Conservation (phyloP, 192 early-diverging fungal species). For the Obelidium mucronatum region DNA sequence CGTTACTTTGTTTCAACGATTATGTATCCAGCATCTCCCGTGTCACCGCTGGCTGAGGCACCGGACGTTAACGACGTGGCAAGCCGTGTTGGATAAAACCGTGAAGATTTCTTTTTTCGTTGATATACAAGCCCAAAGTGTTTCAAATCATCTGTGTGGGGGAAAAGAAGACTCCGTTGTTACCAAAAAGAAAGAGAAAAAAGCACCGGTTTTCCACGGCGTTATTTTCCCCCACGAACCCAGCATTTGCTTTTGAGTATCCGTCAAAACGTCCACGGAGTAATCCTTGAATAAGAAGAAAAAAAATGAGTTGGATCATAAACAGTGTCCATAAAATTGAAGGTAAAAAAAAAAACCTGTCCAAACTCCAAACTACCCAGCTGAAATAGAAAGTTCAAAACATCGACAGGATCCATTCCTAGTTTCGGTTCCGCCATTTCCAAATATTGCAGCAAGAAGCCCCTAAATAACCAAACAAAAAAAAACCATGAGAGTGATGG, state of each 20-base stretch:
- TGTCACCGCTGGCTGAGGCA: conserved; percentile 45
- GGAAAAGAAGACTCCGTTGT: not conserved
- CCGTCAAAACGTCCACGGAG: conserved; percentile 82
- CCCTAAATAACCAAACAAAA: too few species aligned
- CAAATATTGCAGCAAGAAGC: conserved; percentile 92
- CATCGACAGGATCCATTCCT: conserved; percentile 91
- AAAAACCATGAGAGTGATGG: not conserved
- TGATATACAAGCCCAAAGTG: conserved; percentile 92
- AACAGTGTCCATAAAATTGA: not conserved
- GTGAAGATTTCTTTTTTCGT: conserved; percentile 70
- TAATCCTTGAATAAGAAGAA: conserved; percentile 67
- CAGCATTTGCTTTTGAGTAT: conserved; percentile 84
- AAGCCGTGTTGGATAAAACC: conserved; percentile 92
- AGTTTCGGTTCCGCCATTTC: conserved; percentile 69
- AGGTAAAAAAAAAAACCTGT: conserved; percentile 51
- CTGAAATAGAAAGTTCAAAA: conserved; percentile 93
- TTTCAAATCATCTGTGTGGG: conserved; percentile 69
- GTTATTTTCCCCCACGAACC: conserved; percentile 26
- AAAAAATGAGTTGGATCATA: not conserved
- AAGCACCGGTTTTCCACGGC: not conserved
- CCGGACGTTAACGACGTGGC: conserved; percentile 92
- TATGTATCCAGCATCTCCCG: conserved; percentile 75
- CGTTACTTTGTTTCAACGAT: conserved; percentile 96
- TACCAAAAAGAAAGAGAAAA: not conserved
- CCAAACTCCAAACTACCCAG: conserved; percentile 90